Evolutionary conservation across 495 filamentous ascomycete genomes (phyloP), one percentile per base, ranked within the genome.

Genomic region (Podospora appendiculata): DNA sequence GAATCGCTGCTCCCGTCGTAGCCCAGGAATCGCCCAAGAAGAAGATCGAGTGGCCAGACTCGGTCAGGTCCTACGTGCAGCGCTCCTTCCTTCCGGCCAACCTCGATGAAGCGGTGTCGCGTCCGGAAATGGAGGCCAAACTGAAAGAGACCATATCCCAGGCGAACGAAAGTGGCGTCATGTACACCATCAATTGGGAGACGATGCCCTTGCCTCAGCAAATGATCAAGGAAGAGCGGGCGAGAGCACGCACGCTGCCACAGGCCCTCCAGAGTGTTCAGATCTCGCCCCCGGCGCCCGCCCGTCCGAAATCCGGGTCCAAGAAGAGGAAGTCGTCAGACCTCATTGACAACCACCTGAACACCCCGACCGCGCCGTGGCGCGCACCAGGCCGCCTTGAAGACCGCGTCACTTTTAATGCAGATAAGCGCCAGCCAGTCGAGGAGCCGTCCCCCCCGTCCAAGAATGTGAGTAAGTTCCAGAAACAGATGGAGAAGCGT

Each of bases 291-390:
- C 13, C 41, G 13, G 9, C 13, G 2, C 2, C 41, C 16, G 12
- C 41, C 12, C 9, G 9, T 17, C 8, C 41, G 13, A 19, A 19
- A 14, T 44, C 41, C 17, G 17, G 17, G 16, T 56, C 71, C n/a
- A 86, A 81, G 71, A 95, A 95, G 73, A 77, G 90, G 57, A 96
- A 95, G 66, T 91, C 88, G 18, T 74, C 75, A 51, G 89, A 90
- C 44, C 64, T 75, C 53, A 68, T 60, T 51, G 73, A 75, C 52
- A 32, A n/a, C 59, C 78, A 43, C 63, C 68, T 47, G 56, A 51
- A 47, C 39, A 47, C 67, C 36, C 14, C 19, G 9, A 48, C 58
- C 65, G 84, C 85, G 33, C 88, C 90, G 6, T 92, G 88, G 89
- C 83, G 84, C 60, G 76, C 78, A 69, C 70, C 62, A 47, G 78